phyloP scores from a whole-genome alignment of 805 yeast genomes.

The Candida peoriensis region DNA sequence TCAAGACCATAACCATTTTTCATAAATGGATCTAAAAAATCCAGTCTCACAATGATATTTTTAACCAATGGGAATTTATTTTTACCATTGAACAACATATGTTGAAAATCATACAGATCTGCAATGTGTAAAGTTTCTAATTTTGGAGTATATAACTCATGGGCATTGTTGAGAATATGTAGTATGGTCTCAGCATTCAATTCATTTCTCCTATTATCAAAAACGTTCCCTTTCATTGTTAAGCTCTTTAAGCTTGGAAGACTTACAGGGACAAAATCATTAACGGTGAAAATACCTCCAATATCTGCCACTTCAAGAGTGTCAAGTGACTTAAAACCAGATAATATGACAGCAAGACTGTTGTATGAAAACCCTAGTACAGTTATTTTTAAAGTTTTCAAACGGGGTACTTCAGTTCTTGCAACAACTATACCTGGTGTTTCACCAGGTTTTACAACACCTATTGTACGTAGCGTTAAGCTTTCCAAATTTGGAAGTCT shows the following conservation, averaged over 20 bases:
- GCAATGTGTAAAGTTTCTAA: background rate
- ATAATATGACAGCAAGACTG: background rate
- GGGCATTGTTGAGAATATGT: background rate
- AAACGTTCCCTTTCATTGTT: background rate
- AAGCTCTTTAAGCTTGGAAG: background rate
- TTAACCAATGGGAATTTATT: background rate
- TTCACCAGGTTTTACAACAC: background rate
- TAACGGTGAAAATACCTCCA: background rate
- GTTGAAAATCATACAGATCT: constrained; percentile 2
- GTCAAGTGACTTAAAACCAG: background rate
- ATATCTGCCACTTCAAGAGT: background rate
- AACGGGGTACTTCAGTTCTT: background rate
- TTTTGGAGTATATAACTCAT: too few species aligned
- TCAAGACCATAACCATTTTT: background rate
- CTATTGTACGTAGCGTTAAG: constrained; percentile 1
- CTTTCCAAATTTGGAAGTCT: constrained; percentile 1
- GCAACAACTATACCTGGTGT: background rate
- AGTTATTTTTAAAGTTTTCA: background rate
- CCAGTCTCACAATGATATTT: background rate
- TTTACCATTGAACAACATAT: background rate
- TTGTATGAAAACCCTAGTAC: background rate
- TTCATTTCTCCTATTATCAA: background rate
- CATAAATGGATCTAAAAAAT: constrained; percentile 1
- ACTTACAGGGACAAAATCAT: background rate
- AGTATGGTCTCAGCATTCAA: background rate